Conservation (phyloP, 768 basidiomycete genomes). For the Neoboletus brunneissimus region DNA sequence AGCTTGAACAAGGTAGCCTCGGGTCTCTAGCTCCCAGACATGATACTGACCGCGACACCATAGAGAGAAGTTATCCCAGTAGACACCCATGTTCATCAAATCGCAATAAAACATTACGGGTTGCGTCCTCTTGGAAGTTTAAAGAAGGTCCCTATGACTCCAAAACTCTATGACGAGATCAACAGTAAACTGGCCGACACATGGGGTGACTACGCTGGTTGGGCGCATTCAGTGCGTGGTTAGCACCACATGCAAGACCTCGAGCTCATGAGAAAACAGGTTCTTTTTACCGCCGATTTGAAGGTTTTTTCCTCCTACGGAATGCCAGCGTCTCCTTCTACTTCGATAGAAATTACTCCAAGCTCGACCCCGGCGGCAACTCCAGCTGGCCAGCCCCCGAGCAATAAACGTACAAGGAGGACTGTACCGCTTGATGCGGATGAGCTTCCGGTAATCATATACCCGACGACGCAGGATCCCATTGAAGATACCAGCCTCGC, state of each 20-base stretch:
- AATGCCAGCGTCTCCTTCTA: conserved; percentile 28
- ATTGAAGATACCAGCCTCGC: conserved; percentile 28
- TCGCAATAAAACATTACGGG: conserved; percentile 77
- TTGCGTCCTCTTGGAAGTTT: conserved; percentile 42
- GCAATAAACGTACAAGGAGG: conserved; percentile 33
- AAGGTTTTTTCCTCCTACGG: conserved; percentile 65
- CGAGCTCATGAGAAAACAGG: conserved; percentile 37
- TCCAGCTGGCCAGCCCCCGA: conserved; percentile 31
- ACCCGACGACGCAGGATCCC: not conserved
- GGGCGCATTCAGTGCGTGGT: conserved; percentile 76
- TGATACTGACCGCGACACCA: conserved; percentile 3
- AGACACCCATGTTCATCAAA: conserved; percentile 93
- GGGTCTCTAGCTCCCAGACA: not conserved
- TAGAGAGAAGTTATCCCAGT: conserved; percentile 88
- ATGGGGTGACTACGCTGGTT: conserved; percentile 88
- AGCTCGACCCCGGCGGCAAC: conserved; percentile 29
- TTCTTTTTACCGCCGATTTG: conserved; percentile 73
- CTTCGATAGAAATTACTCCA: conserved; percentile 8
- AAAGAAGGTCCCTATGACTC: conserved; percentile 63
- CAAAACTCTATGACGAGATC: conserved; percentile 73
- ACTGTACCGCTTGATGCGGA: conserved; percentile 9
- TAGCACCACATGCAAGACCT: not conserved
- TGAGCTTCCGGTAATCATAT: conserved; percentile 8
- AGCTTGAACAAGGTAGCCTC: conserved; percentile 76
- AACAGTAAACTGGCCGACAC: conserved; percentile 53